A percentile compares a stretch with the other conserved stretches of the same genome.
phyloP scores from a whole-genome alignment of 306 rosid genomes.

The Casuarina equisetifolia region DNA sequence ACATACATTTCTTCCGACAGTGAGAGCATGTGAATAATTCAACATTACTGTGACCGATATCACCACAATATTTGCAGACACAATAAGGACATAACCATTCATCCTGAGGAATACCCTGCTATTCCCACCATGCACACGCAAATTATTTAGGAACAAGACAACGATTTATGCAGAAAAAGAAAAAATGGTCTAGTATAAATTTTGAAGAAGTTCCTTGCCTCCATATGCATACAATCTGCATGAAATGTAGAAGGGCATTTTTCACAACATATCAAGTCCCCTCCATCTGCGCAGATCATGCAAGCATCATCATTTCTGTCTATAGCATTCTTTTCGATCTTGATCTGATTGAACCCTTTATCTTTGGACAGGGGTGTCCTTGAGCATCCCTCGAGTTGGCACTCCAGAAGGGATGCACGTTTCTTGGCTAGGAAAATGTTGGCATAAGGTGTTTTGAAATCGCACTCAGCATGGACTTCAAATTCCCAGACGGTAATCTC shows the following conservation, averaged over 20 bases:
- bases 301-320: constrained; percentile 38
- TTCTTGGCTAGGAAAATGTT: neutral
- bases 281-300: constrained; percentile 45
- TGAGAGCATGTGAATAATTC: constrained; percentile 20
- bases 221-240: constrained; percentile 27
- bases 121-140: neutral
- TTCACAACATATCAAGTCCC: constrained; percentile 39
- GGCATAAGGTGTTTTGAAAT: constrained; percentile 24
- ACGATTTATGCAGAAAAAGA: neutral
- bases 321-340: neutral
- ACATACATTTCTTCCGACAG: constrained; percentile 38
- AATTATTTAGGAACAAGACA: neutral
- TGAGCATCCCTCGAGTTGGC: constrained; percentile 17
- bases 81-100: constrained; percentile 46
- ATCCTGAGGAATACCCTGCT: constrained; percentile 33
- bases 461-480: constrained; percentile 34
- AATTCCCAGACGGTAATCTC: constrained; percentile 32
- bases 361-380: neutral
- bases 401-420: constrained; percentile 2
- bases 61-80: constrained; percentile 36
- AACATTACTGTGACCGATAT: neutral
- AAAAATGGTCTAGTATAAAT: neutral
- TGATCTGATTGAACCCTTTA: neutral
- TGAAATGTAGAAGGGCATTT: constrained; percentile 38
- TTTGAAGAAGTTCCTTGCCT: constrained; percentile 23